Percentiles rank a stretch among this genome's conserved stretches.
Evolutionary conservation across 805 yeast species (phyloP).

Genomic region (Candida nanaspora): DNA sequence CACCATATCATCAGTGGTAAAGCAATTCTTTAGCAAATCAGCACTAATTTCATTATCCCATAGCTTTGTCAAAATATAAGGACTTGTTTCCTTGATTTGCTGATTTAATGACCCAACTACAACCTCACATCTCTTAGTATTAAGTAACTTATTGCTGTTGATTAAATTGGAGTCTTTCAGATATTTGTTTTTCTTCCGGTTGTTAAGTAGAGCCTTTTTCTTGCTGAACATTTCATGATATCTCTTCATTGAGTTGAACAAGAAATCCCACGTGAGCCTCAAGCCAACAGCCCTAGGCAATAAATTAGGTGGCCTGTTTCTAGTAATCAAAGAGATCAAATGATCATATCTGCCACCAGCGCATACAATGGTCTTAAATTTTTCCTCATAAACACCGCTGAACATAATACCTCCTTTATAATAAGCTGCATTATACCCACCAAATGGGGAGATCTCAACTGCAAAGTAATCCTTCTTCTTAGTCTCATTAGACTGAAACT

Average conservation of each 20-base stretch:
- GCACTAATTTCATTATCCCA: constrained; percentile 81
- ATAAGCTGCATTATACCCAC: constrained; percentile 75
- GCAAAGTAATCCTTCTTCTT: constrained; percentile 17
- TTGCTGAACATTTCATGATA: constrained; percentile 31
- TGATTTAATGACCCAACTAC: constrained; percentile 63
- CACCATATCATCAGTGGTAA: constrained; percentile 55
- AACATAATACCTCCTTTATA: constrained; percentile 84
- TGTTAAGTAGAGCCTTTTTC: constrained; percentile 1
- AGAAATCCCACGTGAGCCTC: constrained; percentile 67
- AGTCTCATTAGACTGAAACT: neutral
- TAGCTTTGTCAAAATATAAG: constrained; percentile 51
- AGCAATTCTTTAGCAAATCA: constrained; percentile 47
- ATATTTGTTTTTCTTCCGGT: constrained; percentile 15
- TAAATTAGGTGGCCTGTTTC: constrained; percentile 27
- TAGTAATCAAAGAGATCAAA: constrained; percentile 59
- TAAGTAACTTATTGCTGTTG: constrained; percentile 21
- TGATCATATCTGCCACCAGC: constrained; percentile 94
- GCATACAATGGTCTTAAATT: constrained; percentile 48
- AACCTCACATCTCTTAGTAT: constrained; percentile 69
- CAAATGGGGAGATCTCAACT: constrained; percentile 68
- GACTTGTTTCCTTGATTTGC: constrained; percentile 51
- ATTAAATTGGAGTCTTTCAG: constrained; percentile 25
- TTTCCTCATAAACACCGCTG: constrained; percentile 69
- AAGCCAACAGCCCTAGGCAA: constrained; percentile 76
- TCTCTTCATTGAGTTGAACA: constrained; percentile 44